A percentile compares a stretch with the other conserved stretches of the same genome.
Conservation (phyloP, 2,329 filamentous ascomycete species). For the Colletotrichum plurivorum region DNA sequence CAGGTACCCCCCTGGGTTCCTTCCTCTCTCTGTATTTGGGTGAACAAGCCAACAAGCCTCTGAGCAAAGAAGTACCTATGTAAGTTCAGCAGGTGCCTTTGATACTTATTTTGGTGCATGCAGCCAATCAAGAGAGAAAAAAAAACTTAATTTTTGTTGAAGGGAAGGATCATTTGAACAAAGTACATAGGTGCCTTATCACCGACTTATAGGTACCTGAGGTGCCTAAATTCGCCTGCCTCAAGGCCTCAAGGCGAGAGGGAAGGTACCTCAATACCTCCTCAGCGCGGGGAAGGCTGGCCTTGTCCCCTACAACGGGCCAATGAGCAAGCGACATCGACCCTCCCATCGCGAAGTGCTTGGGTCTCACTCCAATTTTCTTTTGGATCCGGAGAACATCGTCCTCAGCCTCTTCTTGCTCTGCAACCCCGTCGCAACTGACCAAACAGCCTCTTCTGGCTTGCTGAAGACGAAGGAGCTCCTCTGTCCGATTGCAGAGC, state of each 20-base stretch:
- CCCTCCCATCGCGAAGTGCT: conserved; percentile 39
- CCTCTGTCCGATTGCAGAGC: conserved; percentile 58
- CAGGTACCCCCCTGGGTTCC: not conserved
- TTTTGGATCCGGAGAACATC: conserved; percentile 38
- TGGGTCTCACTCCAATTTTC: conserved; percentile 39
- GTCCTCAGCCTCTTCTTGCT: conserved; percentile 33
- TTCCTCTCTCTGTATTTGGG: not conserved
- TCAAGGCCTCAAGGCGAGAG: conserved; percentile 1
- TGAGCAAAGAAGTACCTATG: no score
- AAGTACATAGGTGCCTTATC: no score
- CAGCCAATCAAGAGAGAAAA: no score
- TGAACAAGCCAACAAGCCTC: no score
- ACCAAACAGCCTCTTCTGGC: conserved; percentile 39
- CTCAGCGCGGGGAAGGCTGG: conserved; percentile 41
- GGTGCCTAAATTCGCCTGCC: not conserved
- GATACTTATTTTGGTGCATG: no score
- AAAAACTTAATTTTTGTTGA: no score
- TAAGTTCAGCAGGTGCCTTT: no score
- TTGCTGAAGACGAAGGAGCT: conserved; percentile 66
- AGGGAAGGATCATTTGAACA: no score
- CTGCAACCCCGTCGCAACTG: conserved; percentile 36
- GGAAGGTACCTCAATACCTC: conserved; percentile 27
- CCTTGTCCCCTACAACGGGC: conserved; percentile 24
- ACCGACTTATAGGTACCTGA: no score
- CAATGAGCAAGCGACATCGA: conserved; percentile 38